Base-by-base conservation (phyloP, 2,329 filamentous ascomycete genomes). In the Fusarium papillatum region DNA sequence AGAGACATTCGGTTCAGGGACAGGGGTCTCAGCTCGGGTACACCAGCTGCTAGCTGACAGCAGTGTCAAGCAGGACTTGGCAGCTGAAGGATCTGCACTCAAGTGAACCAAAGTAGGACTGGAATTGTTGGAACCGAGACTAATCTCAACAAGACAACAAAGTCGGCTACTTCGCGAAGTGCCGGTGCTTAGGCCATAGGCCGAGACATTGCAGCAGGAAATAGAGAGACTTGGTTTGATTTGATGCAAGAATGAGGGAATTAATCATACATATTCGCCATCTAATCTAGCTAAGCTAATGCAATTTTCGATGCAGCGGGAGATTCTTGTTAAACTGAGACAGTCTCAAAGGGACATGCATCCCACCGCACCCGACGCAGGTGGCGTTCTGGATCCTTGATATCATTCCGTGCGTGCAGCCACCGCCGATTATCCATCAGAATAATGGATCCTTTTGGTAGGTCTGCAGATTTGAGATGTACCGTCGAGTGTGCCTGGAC, bases 301-400 rank as follows among this genome's bases (percentile, higher is more conserved):
- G 8, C 41, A 17, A 10, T 17, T 60, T 10, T 29, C 17, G 43
- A 53, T 16, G 13, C 60, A 17, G 39, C 19, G 10, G 14, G 39
- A 41, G 8, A 29, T 8, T 39, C 24, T 14, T n/a, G 17, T 36
- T 22, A 29, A 29, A 19, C 60, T 26, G 29, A 50, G 31, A 64
- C 39, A 50, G 31, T 24, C 36, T 66, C 43, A 55, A 83, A 83
- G 5, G 81, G 75, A 22, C 75, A 48, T 11, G 80, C 82, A 59
- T 83, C 82, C 83, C 83, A 84, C 8, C 83, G 79, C 5, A 84
- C 79, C 2, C 83, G 79, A 7, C 83, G 81, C 7, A 85, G 71
- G 46, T 85, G 83, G 59, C 83, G 80, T 22, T 78, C 74, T 4
- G 82, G 79, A 69, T 85, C 83, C 24, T 70, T 80, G 64, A 85